A percentile compares a stretch with the other conserved stretches of the same genome.
These are phyloP conservation scores for Fusarium protoensiforme DNA, from an alignment of 2,329 filamentous ascomycete species.

Conservation along the genomic window DNA sequence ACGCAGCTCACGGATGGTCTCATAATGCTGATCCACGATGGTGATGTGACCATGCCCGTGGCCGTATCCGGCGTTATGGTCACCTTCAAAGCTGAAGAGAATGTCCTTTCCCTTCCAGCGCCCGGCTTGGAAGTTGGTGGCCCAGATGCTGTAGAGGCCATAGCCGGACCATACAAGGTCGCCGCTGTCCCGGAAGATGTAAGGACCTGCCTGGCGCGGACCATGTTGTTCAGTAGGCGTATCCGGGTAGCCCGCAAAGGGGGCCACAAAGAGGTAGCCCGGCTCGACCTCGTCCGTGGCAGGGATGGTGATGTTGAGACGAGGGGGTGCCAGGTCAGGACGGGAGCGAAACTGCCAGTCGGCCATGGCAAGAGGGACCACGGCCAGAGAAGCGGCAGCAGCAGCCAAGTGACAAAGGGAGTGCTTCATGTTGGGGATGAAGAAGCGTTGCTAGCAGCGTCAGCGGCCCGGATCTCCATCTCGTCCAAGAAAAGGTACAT, in stretches of 20 bases:
- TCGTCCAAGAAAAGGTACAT: constrained; percentile 35
- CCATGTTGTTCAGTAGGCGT: constrained; percentile 53
- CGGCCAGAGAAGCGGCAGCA: not conserved
- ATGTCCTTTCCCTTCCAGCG: constrained; percentile 63
- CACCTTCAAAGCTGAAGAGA: constrained; percentile 65
- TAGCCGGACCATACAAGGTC: constrained; percentile 69
- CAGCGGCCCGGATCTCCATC: constrained; percentile 32
- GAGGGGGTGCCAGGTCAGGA: constrained; percentile 47
- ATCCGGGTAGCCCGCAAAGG: constrained; percentile 50
- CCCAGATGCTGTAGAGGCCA: constrained; percentile 62
- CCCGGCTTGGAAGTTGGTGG: constrained; percentile 63
- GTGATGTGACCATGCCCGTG: constrained; percentile 66
- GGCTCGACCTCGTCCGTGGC: constrained; percentile 52
- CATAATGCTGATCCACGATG: constrained; percentile 64
- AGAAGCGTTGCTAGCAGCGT: constrained; percentile 26
- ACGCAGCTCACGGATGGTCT: constrained; percentile 63
- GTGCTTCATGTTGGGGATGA: constrained; percentile 17
- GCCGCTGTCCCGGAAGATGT: constrained; percentile 65
- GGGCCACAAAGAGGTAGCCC: constrained; percentile 58
- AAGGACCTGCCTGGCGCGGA: constrained; percentile 63
- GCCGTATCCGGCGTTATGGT: constrained; percentile 61
- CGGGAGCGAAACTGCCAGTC: constrained; percentile 6
- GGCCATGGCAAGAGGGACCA: constrained; percentile 2
- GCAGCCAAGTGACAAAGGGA: constrained; percentile 3
- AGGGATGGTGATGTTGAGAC: constrained; percentile 56